These are phyloP conservation scores for Sporothrix mexicana DNA, from an alignment of 2,329 filamentous ascomycete genomes.

Conservation along the genomic window DNA sequence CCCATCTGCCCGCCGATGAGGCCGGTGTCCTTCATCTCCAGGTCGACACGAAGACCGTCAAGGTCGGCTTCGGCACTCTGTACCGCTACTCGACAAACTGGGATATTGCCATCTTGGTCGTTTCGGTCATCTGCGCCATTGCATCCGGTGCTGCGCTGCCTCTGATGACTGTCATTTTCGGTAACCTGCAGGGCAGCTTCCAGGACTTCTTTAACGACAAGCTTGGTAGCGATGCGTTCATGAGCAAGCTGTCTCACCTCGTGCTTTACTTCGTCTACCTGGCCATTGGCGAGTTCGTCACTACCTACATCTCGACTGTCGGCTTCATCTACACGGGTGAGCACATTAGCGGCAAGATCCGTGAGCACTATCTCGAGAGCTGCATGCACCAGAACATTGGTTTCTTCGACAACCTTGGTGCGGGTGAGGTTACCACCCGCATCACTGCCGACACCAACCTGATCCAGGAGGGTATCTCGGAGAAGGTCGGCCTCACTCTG, in stretches of 20 bases:
- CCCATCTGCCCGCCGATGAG: slow-evolving; percentile 69
- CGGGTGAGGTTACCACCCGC: slow-evolving; percentile 90
- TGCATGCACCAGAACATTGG: slow-evolving; percentile 89
- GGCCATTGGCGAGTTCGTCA: slow-evolving; percentile 78
- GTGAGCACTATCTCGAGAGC: slow-evolving; percentile 81
- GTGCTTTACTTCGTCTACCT: slow-evolving; percentile 88
- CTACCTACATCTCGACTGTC: slow-evolving; percentile 79
- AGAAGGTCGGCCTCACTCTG: slow-evolving; percentile 82
- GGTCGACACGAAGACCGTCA: slow-evolving; percentile 67
- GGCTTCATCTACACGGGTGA: slow-evolving; percentile 90
- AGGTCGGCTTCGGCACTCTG: slow-evolving; percentile 67
- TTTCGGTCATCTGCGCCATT: slow-evolving; percentile 69
- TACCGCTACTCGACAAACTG: slow-evolving; percentile 72
- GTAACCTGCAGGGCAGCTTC: slow-evolving; percentile 75
- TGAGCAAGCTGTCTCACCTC: slow-evolving; percentile 62
- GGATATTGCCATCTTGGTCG: slow-evolving; percentile 67
- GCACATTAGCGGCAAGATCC: slow-evolving; percentile 77
- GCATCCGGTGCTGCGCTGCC: slow-evolving; percentile 71
- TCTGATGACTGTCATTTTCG: slow-evolving; percentile 82
- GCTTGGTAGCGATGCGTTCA: slow-evolving; percentile 62
- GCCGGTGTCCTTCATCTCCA: slow-evolving; percentile 71
- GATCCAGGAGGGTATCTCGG: slow-evolving; percentile 90
- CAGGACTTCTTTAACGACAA: slow-evolving; percentile 63
- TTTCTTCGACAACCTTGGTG: slow-evolving; percentile 90
- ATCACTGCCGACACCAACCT: slow-evolving; percentile 94